Evolutionary conservation across 805 yeast genomes (phyloP).

Genomic region (Schizosaccharomyces cryophilus): DNA sequence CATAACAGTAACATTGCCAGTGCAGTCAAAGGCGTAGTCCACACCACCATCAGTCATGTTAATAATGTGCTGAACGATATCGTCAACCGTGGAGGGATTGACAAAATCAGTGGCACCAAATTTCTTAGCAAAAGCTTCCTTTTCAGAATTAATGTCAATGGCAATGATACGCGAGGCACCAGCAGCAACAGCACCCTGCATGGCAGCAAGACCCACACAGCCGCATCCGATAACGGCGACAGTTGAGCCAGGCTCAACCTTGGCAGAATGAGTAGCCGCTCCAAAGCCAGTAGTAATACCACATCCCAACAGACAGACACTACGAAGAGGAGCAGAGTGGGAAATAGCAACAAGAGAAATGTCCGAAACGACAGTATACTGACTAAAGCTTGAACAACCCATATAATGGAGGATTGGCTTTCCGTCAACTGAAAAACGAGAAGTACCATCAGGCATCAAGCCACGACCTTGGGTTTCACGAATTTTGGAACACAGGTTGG

Average conservation of each 20-base stretch:
- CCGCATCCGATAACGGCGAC: slow-evolving; percentile 97
- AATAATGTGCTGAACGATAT: slow-evolving; percentile 53
- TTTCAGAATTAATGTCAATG: slow-evolving; percentile 64
- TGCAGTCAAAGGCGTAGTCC: slow-evolving; percentile 90
- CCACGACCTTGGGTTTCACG: slow-evolving; percentile 97
- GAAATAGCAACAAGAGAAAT: slow-evolving; percentile 85
- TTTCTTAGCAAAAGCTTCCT: slow-evolving; percentile 61
- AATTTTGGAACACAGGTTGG: slow-evolving; percentile 85
- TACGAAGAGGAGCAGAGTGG: slow-evolving; percentile 58
- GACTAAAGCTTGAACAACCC: slow-evolving; percentile 95
- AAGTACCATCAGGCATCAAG: slow-evolving; percentile 94
- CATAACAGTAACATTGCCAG: slow-evolving; percentile 91
- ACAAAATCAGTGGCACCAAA: slow-evolving; percentile 93
- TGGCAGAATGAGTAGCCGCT: slow-evolving; percentile 84
- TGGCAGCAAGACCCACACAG: slow-evolving; percentile 85
- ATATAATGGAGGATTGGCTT: slow-evolving; percentile 69
- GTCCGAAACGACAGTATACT: slow-evolving; percentile 94
- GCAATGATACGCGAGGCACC: slow-evolving; percentile 58
- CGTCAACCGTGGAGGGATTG: slow-evolving; percentile 54
- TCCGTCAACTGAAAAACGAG: slow-evolving; percentile 65
- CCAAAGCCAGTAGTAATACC: slow-evolving; percentile 98
- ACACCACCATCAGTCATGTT: slow-evolving; percentile 93
- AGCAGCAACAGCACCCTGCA: slow-evolving; percentile 76
- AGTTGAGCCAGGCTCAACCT: slow-evolving; percentile 72
- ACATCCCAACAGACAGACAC: slow-evolving; percentile 84